phyloP scores from a whole-genome alignment of 2,329 filamentous ascomycete genomes.

The Ophiostoma himal-ulmi region DNA sequence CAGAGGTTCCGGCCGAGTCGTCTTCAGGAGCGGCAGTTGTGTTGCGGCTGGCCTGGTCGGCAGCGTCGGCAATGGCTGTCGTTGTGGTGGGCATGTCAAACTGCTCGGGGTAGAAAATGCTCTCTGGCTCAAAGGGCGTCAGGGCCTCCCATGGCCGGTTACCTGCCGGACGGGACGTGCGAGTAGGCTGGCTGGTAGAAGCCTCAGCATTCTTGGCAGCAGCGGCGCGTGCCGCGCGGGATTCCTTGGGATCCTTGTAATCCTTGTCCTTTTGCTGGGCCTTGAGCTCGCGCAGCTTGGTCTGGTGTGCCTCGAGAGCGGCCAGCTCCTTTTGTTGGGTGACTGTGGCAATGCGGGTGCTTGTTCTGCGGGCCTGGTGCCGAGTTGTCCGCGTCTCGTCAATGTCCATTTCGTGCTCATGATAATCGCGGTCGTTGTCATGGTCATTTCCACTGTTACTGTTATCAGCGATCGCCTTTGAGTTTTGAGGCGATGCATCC shows the following conservation, averaged over 20 bases:
- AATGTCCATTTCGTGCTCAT: slow-evolving; percentile 16
- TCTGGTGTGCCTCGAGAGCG: slow-evolving; percentile 17
- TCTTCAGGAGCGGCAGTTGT: background rate
- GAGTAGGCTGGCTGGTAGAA: background rate
- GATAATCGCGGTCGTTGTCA: background rate
- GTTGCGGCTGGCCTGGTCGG: background rate
- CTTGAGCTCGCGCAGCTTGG: slow-evolving; percentile 11
- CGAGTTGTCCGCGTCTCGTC: slow-evolving; percentile 11
- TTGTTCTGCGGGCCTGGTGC: slow-evolving; percentile 23
- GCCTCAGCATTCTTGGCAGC: background rate
- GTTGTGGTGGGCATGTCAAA: slow-evolving; percentile 21
- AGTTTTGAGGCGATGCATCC: background rate
- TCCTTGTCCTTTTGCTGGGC: slow-evolving; percentile 10
- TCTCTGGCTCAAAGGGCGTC: slow-evolving; percentile 24
- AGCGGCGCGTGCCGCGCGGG: background rate
- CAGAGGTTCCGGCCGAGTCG: background rate
- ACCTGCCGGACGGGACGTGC: background rate
- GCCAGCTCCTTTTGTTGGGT: slow-evolving; percentile 20
- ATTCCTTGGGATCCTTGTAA: slow-evolving; percentile 11
- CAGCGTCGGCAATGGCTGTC: background rate
- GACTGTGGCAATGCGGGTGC: slow-evolving; percentile 25
- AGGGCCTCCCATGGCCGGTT: slow-evolving; percentile 25
- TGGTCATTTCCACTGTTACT: background rate
- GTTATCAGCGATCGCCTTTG: background rate
- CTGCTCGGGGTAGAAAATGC: slow-evolving; percentile 25